Evolutionary conservation across 2,329 filamentous ascomycete genomes (phyloP), one percentile per base, ranked within the genome.

Genomic region (Aspergillus sp.): DNA sequence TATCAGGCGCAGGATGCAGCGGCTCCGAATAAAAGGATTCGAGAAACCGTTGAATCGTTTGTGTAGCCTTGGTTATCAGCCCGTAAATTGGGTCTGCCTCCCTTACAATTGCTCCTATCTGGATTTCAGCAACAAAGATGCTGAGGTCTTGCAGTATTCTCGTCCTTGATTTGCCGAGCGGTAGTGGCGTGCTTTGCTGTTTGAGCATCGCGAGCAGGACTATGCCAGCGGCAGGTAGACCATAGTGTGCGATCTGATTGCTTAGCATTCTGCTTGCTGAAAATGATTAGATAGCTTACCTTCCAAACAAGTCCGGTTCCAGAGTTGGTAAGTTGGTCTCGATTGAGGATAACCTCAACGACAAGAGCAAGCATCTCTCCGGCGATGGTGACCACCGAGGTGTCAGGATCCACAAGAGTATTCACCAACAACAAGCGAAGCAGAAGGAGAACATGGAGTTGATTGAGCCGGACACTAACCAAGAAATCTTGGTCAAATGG

Each of bases 111-210:
- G 68, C 65, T 6, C 69, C 69, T 9, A 66, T 63, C 31, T 67
- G 64, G 4, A 72, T 62, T 53, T 72, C 69, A 6, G 67, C 68
- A 2, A 69, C 68, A n/a, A 73, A 71, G 6, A 71, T 65, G 45
- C 63, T 69, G 36, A 42, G 16, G 3, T 42, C 12, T 42, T 42
- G 36, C 16, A 42, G 5, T 42, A 42, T 42, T 7, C 14, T 42
- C 4, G 36, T 42, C 36, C 36, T 42, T 7, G 36, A 42, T 42
- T 42, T 42, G 16, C 36, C 36, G 16, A 42, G 36, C 36, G 36
- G 36, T 42, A 42, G 36, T n/a, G 14, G 36, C 6, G 36, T n/a
- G 16, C 14, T 42, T 42, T n/a, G 36, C 36, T 42, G 14, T 7
- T 42, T 42, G 36, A 42, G 36, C 36, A 42, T n/a, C 16, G 36